Evolutionary conservation across 345 rosid species (phyloP), one percentile per base, ranked within the genome.

Genomic region (Raphanus sativus): DNA sequence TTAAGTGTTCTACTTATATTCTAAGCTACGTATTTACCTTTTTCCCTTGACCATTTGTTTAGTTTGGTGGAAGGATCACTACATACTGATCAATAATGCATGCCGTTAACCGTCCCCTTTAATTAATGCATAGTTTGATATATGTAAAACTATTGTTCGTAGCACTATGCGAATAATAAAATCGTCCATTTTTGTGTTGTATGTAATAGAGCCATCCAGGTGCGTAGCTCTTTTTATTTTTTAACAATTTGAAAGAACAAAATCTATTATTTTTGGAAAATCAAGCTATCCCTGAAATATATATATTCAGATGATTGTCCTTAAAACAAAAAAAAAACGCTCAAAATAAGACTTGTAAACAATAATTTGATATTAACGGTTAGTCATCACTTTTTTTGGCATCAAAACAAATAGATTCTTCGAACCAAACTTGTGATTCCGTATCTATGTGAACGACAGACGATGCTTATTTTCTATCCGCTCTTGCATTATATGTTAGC

Each of bases 51-150:
- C 48, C 13, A 40, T 30, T 50, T 69, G 45, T 52, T 52, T 54
- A 69, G 62, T 52, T 16, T 16, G 45, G 62, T 68, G 72, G 62
- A 52, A 32, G 61, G 62, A 52, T 30, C 72, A 68, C 72, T 21
- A 21, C 21, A 21, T 21, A 21, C 21, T 21, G 21, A 21, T 21
- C 21, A 21, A 21, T 30, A 67, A 45, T 50, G 38, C 56, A 32
- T n/a, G 15, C 10, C 30, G 30, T 9, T 10, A 38, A 38, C 45
- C 45, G 3, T 3, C 42, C 8, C 59, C 25, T 67, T 67, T 28
- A 26, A 13, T 26, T 50, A 67, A 26, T 3, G 25, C 70, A 26
- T 67, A 26, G 25, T 65, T 65, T 30, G 7, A 38, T 38, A 38
- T 38, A 21, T 21, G 21, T 21, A 21, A 21, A 21, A 21, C 21